Evolutionary conservation across 2,329 filamentous ascomycete genomes (phyloP), one percentile per base, ranked within the genome.

Genomic region (Sarocladium oryzae): DNA sequence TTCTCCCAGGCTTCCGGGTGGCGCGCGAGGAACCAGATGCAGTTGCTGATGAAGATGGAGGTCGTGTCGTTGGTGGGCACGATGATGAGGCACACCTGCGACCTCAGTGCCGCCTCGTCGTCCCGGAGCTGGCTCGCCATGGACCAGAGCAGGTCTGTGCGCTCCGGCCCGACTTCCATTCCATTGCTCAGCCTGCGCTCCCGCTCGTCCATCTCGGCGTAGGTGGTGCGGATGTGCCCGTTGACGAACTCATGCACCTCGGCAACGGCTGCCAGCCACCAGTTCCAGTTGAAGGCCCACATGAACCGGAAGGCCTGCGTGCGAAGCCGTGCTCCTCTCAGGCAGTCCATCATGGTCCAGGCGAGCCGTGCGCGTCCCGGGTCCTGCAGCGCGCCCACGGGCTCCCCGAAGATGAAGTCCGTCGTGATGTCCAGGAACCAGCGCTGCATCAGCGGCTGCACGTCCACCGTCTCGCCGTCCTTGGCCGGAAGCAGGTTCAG

Each of bases 281-380:
- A 57, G 23, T 51, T 49, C 55, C 55, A 57, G 26, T 57, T 56
- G 16, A 57, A 57, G 2, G 55, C 55, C 55, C 55, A 57, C 10
- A 57, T 41, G 46, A 57, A 45, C 28, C 49, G 53, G 37, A 54
- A 55, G 15, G 51, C 50, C 33, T 56, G 54, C 9, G 54, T 51
- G 11, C 55, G 54, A 28, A 52, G 38, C 2, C 55, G 55, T 3
- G 45, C 54, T 18, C 55, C 55, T 16, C 52, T 50, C 15, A 57
- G 54, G 38, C 54, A 49, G 18, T 56, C 54, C 10, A 53, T 40
- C 55, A 57, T 57, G 13, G 52, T 51, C 55, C 55, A 57, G 8
- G 54, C 54, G 16, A 57, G 51, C 16, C 53, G 35, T 16, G 55
- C 38, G 16, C 54, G 54, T 21, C 54, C 54, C 13, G 54, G 51